Percentiles rank a stretch among this genome's conserved stretches.
phyloP scores from a whole-genome alignment of 225 moss, liverwort and hornwort species.

The Rhytidiadelphus loreus region DNA sequence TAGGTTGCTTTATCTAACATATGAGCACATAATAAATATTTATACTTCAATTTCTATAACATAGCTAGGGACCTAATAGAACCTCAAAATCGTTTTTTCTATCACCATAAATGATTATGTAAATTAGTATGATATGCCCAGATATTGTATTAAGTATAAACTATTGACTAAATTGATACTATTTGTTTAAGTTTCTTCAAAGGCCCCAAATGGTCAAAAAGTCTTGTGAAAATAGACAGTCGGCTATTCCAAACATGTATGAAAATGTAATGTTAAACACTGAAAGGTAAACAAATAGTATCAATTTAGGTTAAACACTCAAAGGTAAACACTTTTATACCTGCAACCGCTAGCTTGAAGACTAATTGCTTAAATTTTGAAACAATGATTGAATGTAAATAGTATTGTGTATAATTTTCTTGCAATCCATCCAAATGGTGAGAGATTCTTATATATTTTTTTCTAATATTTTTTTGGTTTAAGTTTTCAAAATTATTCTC shows the following conservation, averaged over 20 bases:
- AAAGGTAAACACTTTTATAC: background rate
- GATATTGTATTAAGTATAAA: background rate
- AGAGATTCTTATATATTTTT: background rate
- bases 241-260: background rate
- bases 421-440: background rate
- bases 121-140: background rate
- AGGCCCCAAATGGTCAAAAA: accelerated
- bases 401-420: too few relatives aligned
- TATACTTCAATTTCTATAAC: background rate
- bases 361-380: background rate
- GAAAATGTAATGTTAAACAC: background rate
- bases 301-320: background rate
- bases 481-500: background rate
- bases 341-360: too few relatives aligned
- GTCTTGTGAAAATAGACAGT: accelerated
- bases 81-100: background rate
- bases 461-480: accelerated
- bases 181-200: background rate
- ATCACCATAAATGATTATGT: too few relatives aligned
- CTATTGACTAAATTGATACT: background rate
- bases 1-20: background rate
- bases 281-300: background rate
- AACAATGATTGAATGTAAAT: background rate
- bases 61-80: background rate
- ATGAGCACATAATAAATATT: background rate